A percentile compares a stretch with the other conserved stretches of the same genome.
These are phyloP conservation scores for Blastomyces gilchristii DNA, from an alignment of 2,329 filamentous ascomycete genomes.

Conservation along the genomic window DNA sequence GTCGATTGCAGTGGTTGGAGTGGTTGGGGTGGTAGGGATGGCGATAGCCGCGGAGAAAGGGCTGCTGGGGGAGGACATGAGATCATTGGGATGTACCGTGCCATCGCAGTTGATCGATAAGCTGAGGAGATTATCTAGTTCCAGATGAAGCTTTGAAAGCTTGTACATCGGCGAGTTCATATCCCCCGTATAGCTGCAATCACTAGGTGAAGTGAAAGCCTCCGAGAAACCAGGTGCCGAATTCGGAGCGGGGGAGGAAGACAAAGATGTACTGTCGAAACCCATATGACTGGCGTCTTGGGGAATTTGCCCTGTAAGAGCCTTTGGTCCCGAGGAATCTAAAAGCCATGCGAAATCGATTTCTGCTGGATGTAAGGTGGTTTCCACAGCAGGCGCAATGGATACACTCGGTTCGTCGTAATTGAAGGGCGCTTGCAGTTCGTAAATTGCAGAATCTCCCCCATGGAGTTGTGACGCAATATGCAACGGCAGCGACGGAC, in stretches of 20 bases:
- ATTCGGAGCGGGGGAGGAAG: neutral
- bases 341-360: neutral
- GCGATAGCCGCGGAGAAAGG: neutral
- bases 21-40: neutral
- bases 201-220: neutral
- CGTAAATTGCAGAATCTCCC: neutral
- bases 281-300: neutral
- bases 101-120: too few species aligned
- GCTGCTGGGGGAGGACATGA: too few species aligned
- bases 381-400: neutral
- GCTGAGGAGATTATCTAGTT: neutral
- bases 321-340: neutral
- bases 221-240: neutral
- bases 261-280: neutral
- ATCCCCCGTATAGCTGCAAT: too few species aligned
- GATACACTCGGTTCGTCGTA: neutral
- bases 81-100: too few species aligned
- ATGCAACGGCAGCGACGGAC: neutral
- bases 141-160: neutral
- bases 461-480: neutral
- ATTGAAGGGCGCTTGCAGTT: neutral
- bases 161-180: neutral
- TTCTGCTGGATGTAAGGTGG: neutral
- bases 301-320: neutral
- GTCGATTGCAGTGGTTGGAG: neutral